These are phyloP conservation scores for Poronia punctata DNA, from an alignment of 495 filamentous ascomycete genomes.

Conservation along the genomic window DNA sequence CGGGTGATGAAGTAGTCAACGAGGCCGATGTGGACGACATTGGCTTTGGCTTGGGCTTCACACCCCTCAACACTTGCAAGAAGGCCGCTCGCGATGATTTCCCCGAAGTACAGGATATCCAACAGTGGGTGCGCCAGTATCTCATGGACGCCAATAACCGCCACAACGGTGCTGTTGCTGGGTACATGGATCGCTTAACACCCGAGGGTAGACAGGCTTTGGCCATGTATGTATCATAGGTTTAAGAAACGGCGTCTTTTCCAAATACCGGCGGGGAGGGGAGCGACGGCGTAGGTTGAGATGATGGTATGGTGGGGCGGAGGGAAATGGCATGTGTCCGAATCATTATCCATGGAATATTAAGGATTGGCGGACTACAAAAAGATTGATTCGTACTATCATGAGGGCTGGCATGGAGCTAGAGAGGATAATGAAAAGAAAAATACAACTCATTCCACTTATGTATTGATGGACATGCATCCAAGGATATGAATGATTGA, in stretches of 20 bases:
- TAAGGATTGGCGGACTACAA: not conserved
- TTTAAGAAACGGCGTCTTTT: not conserved
- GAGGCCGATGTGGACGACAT: conserved; percentile 91
- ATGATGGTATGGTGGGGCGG: not conserved
- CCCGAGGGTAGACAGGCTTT: conserved; percentile 35
- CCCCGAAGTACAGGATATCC: conserved; percentile 74
- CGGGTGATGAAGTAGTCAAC: conserved; percentile 64
- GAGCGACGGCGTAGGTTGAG: not conserved
- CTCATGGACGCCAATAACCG: conserved; percentile 47
- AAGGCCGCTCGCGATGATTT: conserved; percentile 61
- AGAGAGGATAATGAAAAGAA: not conserved
- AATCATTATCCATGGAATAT: too few species aligned
- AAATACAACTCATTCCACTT: too few species aligned
- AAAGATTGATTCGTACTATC: not conserved
- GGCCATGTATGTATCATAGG: conserved; percentile 29
- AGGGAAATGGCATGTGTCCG: too few species aligned
- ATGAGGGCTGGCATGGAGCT: not conserved
- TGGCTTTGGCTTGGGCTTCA: conserved; percentile 89
- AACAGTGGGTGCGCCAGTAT: conserved; percentile 69
- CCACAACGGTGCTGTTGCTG: conserved; percentile 32
- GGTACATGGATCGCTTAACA: conserved; percentile 33
- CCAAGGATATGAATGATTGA: too few species aligned
- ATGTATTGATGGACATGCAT: too few species aligned
- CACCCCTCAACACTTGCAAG: conserved; percentile 81
- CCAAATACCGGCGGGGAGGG: too few species aligned